These are phyloP conservation scores for Chrysosporium queenslandicum DNA, from an alignment of 2,329 filamentous ascomycete genomes.

Conservation along the genomic window DNA sequence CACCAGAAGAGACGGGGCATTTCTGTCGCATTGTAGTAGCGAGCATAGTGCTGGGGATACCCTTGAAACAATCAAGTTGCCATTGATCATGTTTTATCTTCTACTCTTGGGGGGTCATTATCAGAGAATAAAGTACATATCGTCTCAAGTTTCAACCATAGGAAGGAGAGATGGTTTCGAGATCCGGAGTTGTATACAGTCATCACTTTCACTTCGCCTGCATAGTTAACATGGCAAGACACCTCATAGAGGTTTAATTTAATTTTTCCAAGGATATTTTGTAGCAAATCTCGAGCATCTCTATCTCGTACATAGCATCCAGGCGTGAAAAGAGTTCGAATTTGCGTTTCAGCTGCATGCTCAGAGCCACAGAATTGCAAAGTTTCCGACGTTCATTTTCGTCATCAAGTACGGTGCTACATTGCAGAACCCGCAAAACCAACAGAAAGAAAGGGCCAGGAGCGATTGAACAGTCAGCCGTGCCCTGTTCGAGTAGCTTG, in stretches of 20 bases:
- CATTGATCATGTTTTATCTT: neutral
- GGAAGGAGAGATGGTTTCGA: too few species aligned
- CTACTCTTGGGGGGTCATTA: too few species aligned
- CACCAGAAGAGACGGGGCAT: neutral
- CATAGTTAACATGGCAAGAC: too few species aligned
- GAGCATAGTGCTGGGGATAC: neutral
- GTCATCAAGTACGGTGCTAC: neutral
- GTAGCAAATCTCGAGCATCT: too few species aligned
- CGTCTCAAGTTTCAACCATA: too few species aligned
- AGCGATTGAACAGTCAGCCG: neutral
- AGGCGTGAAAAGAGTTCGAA: neutral
- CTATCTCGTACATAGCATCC: too few species aligned
- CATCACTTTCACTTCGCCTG: too few species aligned
- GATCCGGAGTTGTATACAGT: too few species aligned
- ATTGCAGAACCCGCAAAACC: neutral
- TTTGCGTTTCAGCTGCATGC: neutral
- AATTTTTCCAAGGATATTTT: neutral
- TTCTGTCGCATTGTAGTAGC: neutral
- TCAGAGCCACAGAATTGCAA: neutral
- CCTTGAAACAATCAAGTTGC: neutral
- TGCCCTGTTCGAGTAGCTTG: neutral
- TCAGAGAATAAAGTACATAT: too few species aligned
- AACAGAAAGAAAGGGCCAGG: neutral
- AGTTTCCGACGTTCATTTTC: conserved; percentile 5
- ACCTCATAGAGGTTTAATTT: too few species aligned